Evolutionary conservation across 495 filamentous ascomycete genomes (phyloP).

Genomic region (Opeltia flavorubescens): DNA sequence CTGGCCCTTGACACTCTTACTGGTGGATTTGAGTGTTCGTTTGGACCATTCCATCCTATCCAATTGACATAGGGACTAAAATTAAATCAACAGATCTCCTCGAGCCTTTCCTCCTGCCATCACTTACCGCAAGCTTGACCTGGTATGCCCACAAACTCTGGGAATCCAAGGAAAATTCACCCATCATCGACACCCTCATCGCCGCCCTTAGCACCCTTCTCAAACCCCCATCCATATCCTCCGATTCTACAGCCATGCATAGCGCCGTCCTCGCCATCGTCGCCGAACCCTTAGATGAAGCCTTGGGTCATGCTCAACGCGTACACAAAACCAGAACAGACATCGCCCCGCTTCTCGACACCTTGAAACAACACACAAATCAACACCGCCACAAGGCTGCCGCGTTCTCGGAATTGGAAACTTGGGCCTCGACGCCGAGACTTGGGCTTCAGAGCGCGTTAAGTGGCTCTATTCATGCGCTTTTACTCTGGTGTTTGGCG

Average conservation of each 20-base stretch:
- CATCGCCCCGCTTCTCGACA: slow-evolving; percentile 55
- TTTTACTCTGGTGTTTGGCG: slow-evolving; percentile 60
- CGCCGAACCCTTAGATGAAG: slow-evolving; percentile 59
- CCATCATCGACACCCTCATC: slow-evolving; percentile 45
- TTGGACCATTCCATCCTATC: slow-evolving; percentile 18
- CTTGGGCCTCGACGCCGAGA: slow-evolving; percentile 49
- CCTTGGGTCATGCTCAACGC: slow-evolving; percentile 57
- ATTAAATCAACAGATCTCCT: slow-evolving; percentile 55
- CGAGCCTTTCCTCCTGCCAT: slow-evolving; percentile 83
- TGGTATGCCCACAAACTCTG: slow-evolving; percentile 74
- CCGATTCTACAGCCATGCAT: slow-evolving; percentile 71
- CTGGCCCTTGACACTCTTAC: slow-evolving; percentile 72
- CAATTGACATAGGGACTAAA: too few species aligned
- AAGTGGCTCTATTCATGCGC: slow-evolving; percentile 48
- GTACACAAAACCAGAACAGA: slow-evolving; percentile 53
- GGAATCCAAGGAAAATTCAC: slow-evolving; percentile 33
- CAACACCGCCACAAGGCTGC: slow-evolving; percentile 51
- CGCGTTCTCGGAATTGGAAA: slow-evolving; percentile 58
- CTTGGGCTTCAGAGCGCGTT: slow-evolving; percentile 51
- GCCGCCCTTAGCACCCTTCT: slow-evolving; percentile 61
- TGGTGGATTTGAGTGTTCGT: slow-evolving; percentile 74
- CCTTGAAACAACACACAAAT: slow-evolving; percentile 53
- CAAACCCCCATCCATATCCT: slow-evolving; percentile 58
- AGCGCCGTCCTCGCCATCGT: slow-evolving; percentile 70
- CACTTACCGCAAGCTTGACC: slow-evolving; percentile 62